phyloP scores from a whole-genome alignment of 1,284 basidiomycete genomes.

The Takashimella tepidaria region DNA sequence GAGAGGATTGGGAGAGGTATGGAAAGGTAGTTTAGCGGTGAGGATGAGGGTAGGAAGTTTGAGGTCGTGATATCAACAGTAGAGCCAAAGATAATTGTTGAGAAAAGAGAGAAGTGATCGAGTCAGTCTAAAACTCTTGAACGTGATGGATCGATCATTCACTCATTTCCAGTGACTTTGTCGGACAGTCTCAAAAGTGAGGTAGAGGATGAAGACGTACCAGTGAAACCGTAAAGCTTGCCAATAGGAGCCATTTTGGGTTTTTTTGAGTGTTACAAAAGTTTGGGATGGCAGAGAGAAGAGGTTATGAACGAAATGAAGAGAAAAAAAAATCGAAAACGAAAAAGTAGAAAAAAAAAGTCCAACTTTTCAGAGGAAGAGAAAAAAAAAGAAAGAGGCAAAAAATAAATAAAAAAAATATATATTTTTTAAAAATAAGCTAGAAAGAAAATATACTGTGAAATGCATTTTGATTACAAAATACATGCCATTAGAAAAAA shows the following conservation, averaged over 20 bases:
- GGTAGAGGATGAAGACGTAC: conserved; percentile 16
- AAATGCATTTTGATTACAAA: too few species aligned
- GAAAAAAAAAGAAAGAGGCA: too few species aligned
- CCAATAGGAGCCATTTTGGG: conserved; percentile 34
- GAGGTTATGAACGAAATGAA: background rate
- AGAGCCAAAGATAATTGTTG: background rate
- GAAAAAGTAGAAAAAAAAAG: background rate
- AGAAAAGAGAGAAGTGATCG: background rate
- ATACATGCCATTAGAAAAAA: background rate
- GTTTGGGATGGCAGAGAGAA: background rate
- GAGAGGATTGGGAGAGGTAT: background rate
- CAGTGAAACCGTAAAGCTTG: conserved; percentile 36
- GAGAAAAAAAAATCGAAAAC: background rate
- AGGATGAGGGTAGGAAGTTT: too few species aligned
- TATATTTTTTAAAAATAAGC: background rate
- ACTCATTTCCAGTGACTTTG: too few species aligned
- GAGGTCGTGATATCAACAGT: background rate
- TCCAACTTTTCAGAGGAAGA: background rate
- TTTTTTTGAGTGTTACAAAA: background rate
- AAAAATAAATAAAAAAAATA: background rate
- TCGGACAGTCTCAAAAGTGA: too few species aligned
- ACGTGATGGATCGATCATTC: background rate
- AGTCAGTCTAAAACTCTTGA: background rate
- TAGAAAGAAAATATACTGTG: background rate
- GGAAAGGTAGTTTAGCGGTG: background rate